Evolutionary conservation across 345 rosid species (phyloP), one percentile per base, ranked within the genome.

Genomic region (Hibiscus tridactylites): DNA sequence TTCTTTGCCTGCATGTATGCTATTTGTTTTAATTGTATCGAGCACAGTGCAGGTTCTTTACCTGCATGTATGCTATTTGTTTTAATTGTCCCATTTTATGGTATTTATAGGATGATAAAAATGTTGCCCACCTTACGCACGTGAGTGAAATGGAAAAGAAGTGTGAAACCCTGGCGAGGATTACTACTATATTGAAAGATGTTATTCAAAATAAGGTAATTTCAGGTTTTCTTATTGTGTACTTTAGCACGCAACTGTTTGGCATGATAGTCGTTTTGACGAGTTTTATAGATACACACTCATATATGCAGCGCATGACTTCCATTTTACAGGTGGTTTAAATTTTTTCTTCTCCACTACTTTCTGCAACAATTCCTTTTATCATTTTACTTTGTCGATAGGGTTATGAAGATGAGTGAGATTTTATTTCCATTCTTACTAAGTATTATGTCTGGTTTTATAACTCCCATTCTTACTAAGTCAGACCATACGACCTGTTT

Each of bases 171-270:
- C 76, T 96, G 62, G 79, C 90, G 15, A 96, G 95, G 85, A 96
- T 96, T 73, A 96, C 97, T 56, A 83, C 92, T 26, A 87, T 96
- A 71, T 71, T 96, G 83, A 96, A 92, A 81, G 99, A 91, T 79
- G 96, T 96, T 63, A 92, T 96, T 66, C 98, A 92, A 85, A 96
- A 96, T 84, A 96, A 96, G 98, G 99, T 96, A 82, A 70, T 69
- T 1, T 31, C 3, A 56, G 12, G 3, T 63, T 56, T 26, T 54
- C 42, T 50, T 35, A 15, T 65, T 71, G 35, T 53, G 9, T n/a
- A 49, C 13, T 11, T 35, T 63, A 75, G 42, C 8, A 2, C 11
- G 21, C 39, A 16, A 9, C 68, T 60, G 26, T 50, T 29, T 4
- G 8, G 31, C 19, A 2, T 49, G 61, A 62, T 31, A 3, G 28